phyloP scores from a whole-genome alignment of 352 stramenopile species.

The Pilasporangium apinafurcum region DNA sequence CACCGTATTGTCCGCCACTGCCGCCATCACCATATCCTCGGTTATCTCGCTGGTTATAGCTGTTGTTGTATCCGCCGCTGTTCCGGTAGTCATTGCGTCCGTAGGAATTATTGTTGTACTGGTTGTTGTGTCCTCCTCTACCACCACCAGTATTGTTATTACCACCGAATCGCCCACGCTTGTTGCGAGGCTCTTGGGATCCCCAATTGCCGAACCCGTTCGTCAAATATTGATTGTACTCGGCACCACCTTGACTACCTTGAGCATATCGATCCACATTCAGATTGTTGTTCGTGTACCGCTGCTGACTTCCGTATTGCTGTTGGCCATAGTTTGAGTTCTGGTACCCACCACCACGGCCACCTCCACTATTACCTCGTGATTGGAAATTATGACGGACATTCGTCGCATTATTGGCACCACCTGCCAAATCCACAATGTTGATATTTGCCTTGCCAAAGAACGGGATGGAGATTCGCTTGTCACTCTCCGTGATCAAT shows the following conservation, averaged over 20 bases:
- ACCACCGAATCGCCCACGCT: slow-evolving; percentile 45
- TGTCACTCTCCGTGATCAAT: slow-evolving; percentile 54
- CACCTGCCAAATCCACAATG: slow-evolving; percentile 74
- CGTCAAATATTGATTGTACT: slow-evolving; percentile 77
- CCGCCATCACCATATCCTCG: no score
- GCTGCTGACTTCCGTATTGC: slow-evolving; percentile 18
- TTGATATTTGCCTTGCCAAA: slow-evolving; percentile 83
- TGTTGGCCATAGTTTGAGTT: slow-evolving; percentile 24
- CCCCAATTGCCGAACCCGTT: slow-evolving; percentile 76
- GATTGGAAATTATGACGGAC: slow-evolving; percentile 47
- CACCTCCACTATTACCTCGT: slow-evolving; percentile 22
- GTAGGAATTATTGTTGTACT: slow-evolving; percentile 6
- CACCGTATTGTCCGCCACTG: slow-evolving; percentile 4
- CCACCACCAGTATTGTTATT: slow-evolving; percentile 14
- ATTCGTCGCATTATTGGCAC: slow-evolving; percentile 40
- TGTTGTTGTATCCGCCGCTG: slow-evolving; percentile 18
- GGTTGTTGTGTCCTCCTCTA: no score
- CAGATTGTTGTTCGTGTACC: slow-evolving; percentile 58
- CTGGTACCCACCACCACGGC: slow-evolving; percentile 13
- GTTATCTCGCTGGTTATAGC: slow-evolving; percentile 5
- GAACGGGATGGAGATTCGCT: slow-evolving; percentile 69
- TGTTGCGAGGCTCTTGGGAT: slow-evolving; percentile 74
- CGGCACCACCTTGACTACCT: slow-evolving; percentile 14
- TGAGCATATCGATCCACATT: slow-evolving; percentile 51
- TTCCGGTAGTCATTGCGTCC: slow-evolving; percentile 14